Conservation (phyloP, 768 basidiomycete species). For the Xerocomellus dryophilus region DNA sequence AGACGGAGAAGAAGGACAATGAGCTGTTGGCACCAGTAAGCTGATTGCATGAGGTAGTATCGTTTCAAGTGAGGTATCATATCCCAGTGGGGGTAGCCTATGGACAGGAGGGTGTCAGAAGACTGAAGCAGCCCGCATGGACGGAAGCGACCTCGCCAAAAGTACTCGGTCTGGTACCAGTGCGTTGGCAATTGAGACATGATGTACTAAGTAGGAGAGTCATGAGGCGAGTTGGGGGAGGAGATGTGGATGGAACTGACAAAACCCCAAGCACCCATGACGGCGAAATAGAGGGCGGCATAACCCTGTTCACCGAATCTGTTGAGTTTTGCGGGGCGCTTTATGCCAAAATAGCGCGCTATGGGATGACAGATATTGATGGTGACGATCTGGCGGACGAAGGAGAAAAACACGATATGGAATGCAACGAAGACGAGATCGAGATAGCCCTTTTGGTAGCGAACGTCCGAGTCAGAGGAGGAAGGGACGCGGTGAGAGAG, state of each 20-base stretch:
- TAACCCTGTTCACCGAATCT: constrained; percentile 93
- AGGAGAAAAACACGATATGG: constrained; percentile 85
- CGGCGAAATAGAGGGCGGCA: constrained; percentile 73
- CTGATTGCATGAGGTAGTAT: constrained; percentile 90
- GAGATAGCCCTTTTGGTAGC: constrained; percentile 67
- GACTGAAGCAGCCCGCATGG: background rate
- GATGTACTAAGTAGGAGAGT: constrained; percentile 52
- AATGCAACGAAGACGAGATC: constrained; percentile 82
- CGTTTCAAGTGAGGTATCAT: constrained; percentile 82
- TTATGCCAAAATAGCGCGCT: constrained; percentile 70
- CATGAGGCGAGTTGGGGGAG: background rate
- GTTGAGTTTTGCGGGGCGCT: constrained; percentile 60
- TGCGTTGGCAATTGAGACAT: constrained; percentile 80
- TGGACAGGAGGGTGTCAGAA: background rate
- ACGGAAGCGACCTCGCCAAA: constrained; percentile 68
- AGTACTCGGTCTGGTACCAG: constrained; percentile 81
- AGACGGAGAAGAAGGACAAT: constrained; percentile 78
- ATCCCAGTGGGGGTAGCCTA: constrained; percentile 87
- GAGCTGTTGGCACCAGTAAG: constrained; percentile 95
- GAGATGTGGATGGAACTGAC: constrained; percentile 45
- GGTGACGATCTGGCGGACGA: constrained; percentile 74
- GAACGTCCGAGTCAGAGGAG: constrained; percentile 51
- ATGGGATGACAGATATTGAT: constrained; percentile 63
- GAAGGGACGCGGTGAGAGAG: constrained; percentile 61
- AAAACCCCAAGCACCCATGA: constrained; percentile 71